Percentiles rank a stretch among this genome's conserved stretches.
These are phyloP conservation scores for Eucalyptus brandiana DNA, from an alignment of 345 rosid species.

Conservation along the genomic window DNA sequence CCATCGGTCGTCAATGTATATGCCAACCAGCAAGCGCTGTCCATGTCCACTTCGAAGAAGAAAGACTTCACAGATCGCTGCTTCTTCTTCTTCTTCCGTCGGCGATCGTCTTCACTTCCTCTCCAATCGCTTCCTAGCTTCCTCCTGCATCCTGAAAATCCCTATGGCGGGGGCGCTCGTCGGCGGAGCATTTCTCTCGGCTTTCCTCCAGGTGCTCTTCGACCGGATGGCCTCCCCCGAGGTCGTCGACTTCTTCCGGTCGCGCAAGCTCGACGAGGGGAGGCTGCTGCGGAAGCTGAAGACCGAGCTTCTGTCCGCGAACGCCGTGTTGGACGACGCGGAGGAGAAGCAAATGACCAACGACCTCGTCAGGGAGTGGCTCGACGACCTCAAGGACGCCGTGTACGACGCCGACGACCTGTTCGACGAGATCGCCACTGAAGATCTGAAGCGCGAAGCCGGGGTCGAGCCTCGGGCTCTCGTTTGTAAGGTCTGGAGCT, in stretches of 20 bases:
- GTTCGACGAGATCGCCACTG: slow-evolving; percentile 6
- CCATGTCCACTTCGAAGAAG: no score
- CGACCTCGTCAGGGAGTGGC: not conserved
- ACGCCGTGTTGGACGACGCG: not conserved
- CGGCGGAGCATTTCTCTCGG: not conserved
- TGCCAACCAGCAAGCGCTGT: no score
- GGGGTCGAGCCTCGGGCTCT: not conserved
- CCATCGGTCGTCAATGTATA: no score
- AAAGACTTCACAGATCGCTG: not conserved
- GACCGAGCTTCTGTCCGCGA: not conserved
- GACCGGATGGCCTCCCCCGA: not conserved
- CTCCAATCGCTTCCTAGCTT: not conserved
- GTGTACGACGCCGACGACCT: slow-evolving; percentile 10
- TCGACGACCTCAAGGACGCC: not conserved
- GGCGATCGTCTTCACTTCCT: no score
- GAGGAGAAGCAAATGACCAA: slow-evolving; percentile 5
- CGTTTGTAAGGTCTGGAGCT: not conserved
- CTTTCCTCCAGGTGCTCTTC: not conserved
- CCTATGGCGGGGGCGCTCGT: not conserved
- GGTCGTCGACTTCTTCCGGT: not conserved
- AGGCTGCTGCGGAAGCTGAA: not conserved
- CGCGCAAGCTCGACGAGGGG: not conserved
- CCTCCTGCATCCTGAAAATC: not conserved
- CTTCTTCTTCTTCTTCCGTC: no score
- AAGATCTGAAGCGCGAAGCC: not conserved